Conservation (phyloP, 257 asterid species). For the Nicotiana paniculata region DNA sequence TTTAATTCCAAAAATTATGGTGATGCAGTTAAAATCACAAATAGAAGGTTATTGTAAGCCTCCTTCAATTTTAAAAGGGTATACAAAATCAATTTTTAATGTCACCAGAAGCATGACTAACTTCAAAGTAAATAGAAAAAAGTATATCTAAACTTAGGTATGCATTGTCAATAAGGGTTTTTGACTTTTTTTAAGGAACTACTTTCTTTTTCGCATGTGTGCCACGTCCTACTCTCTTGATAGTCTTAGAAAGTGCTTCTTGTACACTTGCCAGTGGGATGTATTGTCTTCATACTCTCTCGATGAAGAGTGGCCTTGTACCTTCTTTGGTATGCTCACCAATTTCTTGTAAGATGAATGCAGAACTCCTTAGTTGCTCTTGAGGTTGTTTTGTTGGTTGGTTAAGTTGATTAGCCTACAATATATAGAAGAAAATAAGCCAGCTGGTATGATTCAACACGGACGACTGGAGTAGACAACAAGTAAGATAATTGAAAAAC, state of each 20-base stretch:
- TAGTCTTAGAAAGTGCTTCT: not conserved
- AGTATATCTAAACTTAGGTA: no score
- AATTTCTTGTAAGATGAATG: not conserved
- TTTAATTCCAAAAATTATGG: no score
- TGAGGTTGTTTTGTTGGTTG: not conserved
- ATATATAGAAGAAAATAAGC: not conserved
- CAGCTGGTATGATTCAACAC: not conserved
- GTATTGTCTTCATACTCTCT: not conserved
- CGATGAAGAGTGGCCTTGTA: not conserved
- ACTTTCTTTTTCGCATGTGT: not conserved
- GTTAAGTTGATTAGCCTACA: not conserved
- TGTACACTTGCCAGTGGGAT: not conserved
- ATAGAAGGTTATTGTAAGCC: no score
- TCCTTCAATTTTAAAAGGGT: not conserved
- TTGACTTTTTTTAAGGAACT: no score
- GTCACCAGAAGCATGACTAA: not conserved
- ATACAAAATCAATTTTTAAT: not conserved
- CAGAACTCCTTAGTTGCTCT: not conserved
- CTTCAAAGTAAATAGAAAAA: not conserved
- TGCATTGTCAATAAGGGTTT: no score
- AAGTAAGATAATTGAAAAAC: not conserved
- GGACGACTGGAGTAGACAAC: not conserved
- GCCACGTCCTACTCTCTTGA: not conserved
- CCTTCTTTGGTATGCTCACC: not conserved
- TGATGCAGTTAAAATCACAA: no score